phyloP scores from a whole-genome alignment of 352 stramenopile genomes.

The Phytophthora pluvialis region DNA sequence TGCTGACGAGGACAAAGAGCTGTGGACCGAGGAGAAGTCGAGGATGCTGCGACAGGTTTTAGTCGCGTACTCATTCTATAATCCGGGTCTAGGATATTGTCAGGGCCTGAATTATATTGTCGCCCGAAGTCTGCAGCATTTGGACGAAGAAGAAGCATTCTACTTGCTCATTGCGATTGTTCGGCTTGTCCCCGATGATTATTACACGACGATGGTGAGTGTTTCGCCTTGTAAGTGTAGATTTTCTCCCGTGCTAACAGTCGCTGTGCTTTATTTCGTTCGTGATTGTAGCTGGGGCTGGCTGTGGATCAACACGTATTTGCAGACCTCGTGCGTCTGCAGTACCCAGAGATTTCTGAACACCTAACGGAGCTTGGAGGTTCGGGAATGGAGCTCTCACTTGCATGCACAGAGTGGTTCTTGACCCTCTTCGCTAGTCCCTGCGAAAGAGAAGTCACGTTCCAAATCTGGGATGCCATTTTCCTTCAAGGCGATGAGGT shows the following conservation, averaged over 20 bases:
- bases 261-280: slow-evolving; percentile 3
- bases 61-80: slow-evolving; percentile 86
- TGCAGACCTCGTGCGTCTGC: slow-evolving; percentile 80
- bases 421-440: slow-evolving; percentile 88
- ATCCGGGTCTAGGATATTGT: slow-evolving; percentile 85
- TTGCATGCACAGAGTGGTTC: slow-evolving; percentile 91
- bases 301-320: slow-evolving; percentile 91
- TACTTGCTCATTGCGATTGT: slow-evolving; percentile 87
- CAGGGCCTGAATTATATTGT: slow-evolving; percentile 92
- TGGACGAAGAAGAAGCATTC: slow-evolving; percentile 82
- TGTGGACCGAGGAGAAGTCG: slow-evolving; percentile 74
- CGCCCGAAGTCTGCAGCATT: slow-evolving; percentile 66
- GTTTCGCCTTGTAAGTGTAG: not conserved
- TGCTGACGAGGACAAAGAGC: slow-evolving; percentile 57
- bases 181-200: slow-evolving; percentile 81
- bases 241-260: slow-evolving; percentile 2
- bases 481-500: slow-evolving; percentile 88
- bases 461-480: slow-evolving; percentile 85
- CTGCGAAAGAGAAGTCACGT: slow-evolving; percentile 71
- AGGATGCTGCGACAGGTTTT: slow-evolving; percentile 80
- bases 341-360: slow-evolving; percentile 73
- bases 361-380: slow-evolving; percentile 71
- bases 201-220: slow-evolving; percentile 89
- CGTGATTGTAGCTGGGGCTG: slow-evolving; percentile 61
- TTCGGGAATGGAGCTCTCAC: slow-evolving; percentile 85